Conservation (phyloP, 768 basidiomycete genomes). For the Russula sp. region DNA sequence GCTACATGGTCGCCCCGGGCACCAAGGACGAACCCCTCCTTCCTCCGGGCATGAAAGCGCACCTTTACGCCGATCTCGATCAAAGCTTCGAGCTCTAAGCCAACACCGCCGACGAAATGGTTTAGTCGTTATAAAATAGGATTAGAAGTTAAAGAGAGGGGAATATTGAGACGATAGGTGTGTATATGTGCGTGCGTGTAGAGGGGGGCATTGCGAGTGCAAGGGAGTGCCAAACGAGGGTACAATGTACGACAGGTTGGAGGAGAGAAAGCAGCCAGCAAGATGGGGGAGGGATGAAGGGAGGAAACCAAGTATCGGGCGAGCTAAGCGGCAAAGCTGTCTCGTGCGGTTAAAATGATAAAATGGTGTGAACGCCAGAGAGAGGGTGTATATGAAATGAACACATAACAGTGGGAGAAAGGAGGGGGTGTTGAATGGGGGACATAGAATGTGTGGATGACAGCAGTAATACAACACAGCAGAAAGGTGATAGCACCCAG, state of each 20-base stretch:
- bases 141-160: neutral
- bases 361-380: neutral
- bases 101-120: neutral
- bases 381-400: neutral
- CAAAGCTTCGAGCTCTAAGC: constrained; percentile 73
- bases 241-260: constrained; percentile 5
- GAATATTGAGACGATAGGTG: neutral
- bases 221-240: neutral
- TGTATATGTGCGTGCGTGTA: neutral
- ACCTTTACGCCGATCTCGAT: constrained; percentile 80
- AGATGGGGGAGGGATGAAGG: neutral
- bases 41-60: constrained; percentile 85
- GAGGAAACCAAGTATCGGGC: neutral
- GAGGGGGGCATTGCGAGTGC: neutral
- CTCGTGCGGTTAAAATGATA: neutral
- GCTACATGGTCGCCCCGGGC: constrained; percentile 37
- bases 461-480: neutral
- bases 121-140: neutral
- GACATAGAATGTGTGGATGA: neutral
- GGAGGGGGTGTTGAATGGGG: neutral
- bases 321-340: neutral
- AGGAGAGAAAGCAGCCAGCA: neutral
- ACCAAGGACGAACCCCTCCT: constrained; percentile 56
- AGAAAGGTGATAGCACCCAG: neutral
- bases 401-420: neutral